Conservation (phyloP, 106 monocot genomes). For the Allium sativum region DNA sequence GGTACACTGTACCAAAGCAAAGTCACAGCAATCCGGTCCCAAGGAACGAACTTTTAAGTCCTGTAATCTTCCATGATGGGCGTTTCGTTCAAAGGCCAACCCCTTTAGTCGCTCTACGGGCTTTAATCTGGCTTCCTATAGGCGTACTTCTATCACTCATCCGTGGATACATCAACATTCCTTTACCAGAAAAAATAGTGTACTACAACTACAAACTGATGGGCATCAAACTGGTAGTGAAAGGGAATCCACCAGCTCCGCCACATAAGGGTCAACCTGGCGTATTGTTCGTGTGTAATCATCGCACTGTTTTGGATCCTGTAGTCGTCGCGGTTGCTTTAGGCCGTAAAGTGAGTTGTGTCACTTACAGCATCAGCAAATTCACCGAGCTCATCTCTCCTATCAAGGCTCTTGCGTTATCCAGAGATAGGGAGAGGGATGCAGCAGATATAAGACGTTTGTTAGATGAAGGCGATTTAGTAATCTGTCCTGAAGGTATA, state of each 20-base stretch:
- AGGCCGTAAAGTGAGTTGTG: constrained; percentile 43
- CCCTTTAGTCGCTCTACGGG: constrained; percentile 34
- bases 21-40: not conserved
- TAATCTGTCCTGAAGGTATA: constrained; percentile 52
- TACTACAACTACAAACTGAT: constrained; percentile 25
- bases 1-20: constrained; percentile 6
- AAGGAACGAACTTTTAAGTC: constrained; percentile 13
- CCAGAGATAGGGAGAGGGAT: constrained; percentile 37
- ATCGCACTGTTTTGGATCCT: constrained; percentile 68
- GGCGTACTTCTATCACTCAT: constrained; percentile 38
- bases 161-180: constrained; percentile 32
- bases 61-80: constrained; percentile 71
- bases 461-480: constrained; percentile 41
- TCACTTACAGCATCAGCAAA: constrained; percentile 59
- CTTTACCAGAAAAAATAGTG: constrained; percentile 38
- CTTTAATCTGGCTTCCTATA: constrained; percentile 51
- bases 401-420: constrained; percentile 36
- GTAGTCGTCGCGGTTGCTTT: constrained; percentile 45
- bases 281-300: constrained; percentile 71
- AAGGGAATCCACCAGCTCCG: constrained; percentile 23
- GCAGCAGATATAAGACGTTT: constrained; percentile 25
- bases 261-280: constrained; percentile 21
- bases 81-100: constrained; percentile 52
- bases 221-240: constrained; percentile 28
- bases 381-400: constrained; percentile 61